Evolutionary conservation across 441 rosid genomes (phyloP), one percentile per base, ranked within the genome.

Genomic region (Capsella rubella): DNA sequence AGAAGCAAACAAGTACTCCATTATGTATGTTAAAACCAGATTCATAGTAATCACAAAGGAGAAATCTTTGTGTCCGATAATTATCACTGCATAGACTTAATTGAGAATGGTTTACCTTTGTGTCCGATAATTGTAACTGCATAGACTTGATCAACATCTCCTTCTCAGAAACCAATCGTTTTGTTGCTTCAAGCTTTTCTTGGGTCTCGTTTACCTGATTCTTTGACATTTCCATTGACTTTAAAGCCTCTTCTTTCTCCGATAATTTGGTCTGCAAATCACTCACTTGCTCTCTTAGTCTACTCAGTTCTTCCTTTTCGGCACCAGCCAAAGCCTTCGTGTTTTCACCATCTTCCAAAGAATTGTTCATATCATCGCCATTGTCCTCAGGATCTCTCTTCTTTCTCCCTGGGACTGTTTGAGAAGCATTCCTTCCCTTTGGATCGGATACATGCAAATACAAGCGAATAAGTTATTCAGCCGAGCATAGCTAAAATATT

Each of bases 231-330:
- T 90, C 97, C 31, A 82, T 80, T 7, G 91, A 84, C 80, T 86
- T 92, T 76, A 92, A 79, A 67, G 90, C 83, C 56, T 95, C 97
- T 67, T 95, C 99, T 80, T 89, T 95, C 79, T 90, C 97, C 5
- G 74, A 42, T 59, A 95, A 61, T 83, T 87, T 88, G 65, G 71
- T 77, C 58, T 89, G 92, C 78, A 95, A 80, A 62, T 88, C 96
- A 70, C 82, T 90, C 78, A 92, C 80, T 80, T 95, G 89, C 67
- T 83, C 95, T 70, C 86, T 84, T 69, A 95, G 77, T 45, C 75
- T 78, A 58, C 61, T 74, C 49, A 89, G 76, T 83, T 92, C 97
- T 67, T 89, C 93, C 13, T 76, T 76, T 65, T 87, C 93, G 3
- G 85, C 62, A 55, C 69, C 49, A 65, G 80, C 76, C 81, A 82